Evolutionary conservation across 805 yeast genomes (phyloP), one percentile per base, ranked within the genome.

Genomic region (Peterozyma xylosa): DNA sequence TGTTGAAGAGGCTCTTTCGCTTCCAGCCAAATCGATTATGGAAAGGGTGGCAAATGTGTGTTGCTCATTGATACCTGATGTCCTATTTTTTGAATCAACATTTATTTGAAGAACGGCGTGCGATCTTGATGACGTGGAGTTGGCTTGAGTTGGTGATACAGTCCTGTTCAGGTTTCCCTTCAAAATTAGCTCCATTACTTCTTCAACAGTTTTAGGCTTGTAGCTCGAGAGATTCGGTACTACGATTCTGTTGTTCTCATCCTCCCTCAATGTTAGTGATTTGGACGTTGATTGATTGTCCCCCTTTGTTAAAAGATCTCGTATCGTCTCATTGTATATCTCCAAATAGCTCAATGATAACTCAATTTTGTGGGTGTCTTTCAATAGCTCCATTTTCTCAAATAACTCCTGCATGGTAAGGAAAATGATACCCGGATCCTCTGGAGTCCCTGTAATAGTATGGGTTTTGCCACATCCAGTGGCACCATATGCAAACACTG

Each of bases 381-480:
- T 56, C 39, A 77, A 53, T 2, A 64, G 67, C 11, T 79, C 83
- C 30, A 89, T 84, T 43, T 70, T 68, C 15, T 64, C 64, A 57
- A 82, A 89, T 32, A 91, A 64, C 46, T 86, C 95, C 48, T 76
- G 69, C 82, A 87, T 80, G 0, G 96, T 82, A 36, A 82, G 63
- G 53, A 81, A 86, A 0, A 88, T 83, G 11, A 90, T 75, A 0
- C 96, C 96, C 0, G 96, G 96, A 21, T 73, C 64, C 2, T 74
- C 74, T 0, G 79, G 71, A 0, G 81, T 74, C 0, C 96, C 96
- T 57, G 83, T 76, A 30, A 90, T 85, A 0, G 98, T 90, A 58
- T 84, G 88, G 0, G 97, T 90, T 58, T 90, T 90, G n/a, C 98
- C 98, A 61, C 97, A 90, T 0, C 98, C 98, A 0, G 98, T 90